Evolutionary conservation across 352 stramenopile genomes (phyloP).

Genomic region (Lagenidium sp.): DNA sequence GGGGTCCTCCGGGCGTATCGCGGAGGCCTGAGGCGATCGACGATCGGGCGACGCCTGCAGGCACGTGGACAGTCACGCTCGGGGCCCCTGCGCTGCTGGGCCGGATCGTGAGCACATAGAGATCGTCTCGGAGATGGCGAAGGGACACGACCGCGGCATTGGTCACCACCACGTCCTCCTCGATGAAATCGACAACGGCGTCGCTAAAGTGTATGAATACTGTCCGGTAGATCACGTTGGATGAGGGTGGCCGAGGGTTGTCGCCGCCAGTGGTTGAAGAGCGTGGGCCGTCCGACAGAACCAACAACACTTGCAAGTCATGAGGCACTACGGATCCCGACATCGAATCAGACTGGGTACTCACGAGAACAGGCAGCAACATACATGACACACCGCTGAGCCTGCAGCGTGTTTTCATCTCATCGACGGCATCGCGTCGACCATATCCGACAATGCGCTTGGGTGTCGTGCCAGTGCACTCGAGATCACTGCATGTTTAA

Average conservation of each 20-base stretch:
- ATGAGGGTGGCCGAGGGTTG: too few species aligned
- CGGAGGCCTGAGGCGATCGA: too few species aligned
- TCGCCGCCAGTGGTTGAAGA: too few species aligned
- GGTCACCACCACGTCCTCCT: constrained; percentile 30
- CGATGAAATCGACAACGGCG: constrained; percentile 44
- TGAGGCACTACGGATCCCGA: background rate
- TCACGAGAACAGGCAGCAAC: background rate
- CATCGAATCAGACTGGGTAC: too few species aligned
- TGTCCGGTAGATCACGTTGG: too few species aligned
- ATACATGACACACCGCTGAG: constrained; percentile 29
- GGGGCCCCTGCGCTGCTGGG: background rate
- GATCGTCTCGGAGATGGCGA: constrained; percentile 28
- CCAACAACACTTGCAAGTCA: constrained; percentile 10
- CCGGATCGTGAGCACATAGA: constrained; percentile 19
- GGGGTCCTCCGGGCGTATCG: too few species aligned
- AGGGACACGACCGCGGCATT: constrained; percentile 26
- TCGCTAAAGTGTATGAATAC: constrained; percentile 73
- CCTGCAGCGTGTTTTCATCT: constrained; percentile 59
- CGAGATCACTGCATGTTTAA: constrained; percentile 31
- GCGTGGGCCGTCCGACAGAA: too few species aligned
- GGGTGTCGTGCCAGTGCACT: constrained; percentile 29
- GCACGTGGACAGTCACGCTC: constrained; percentile 6
- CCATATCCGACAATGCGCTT: constrained; percentile 40
- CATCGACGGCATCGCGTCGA: constrained; percentile 25
- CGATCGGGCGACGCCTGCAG: background rate